These are phyloP conservation scores for Zhuliangozyma parablackwelliae DNA, from an alignment of 1,139 yeast genomes.

Conservation along the genomic window DNA sequence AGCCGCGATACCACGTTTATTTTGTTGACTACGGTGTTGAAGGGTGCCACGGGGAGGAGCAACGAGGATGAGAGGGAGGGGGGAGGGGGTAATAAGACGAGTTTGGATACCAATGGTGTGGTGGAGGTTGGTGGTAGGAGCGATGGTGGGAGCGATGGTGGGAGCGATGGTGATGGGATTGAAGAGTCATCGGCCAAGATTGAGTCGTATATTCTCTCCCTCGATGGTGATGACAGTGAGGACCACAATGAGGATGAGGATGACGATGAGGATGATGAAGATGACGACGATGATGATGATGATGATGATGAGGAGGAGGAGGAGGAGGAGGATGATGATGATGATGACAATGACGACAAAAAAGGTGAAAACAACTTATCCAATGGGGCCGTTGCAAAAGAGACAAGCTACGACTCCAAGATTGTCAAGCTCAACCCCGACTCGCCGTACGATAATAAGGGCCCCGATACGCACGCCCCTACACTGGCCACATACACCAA, in stretches of 20 bases:
- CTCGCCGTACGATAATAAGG: constrained; percentile 28
- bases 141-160: constrained; percentile 1
- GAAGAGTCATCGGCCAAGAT: constrained; percentile 14
- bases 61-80: constrained; percentile 3
- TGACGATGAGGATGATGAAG: constrained; percentile 12
- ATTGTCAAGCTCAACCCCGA: constrained; percentile 26
- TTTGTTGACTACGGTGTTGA: constrained; percentile 57
- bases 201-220: constrained; percentile 29
- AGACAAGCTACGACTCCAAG: too few relatives aligned
- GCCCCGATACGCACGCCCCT: constrained; percentile 36
- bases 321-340: constrained; percentile 4
- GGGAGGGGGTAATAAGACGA: constrained; percentile 1
- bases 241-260: constrained; percentile 14
- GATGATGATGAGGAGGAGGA: constrained; percentile 10
- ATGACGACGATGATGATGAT: constrained; percentile 10
- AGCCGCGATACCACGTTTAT: constrained; percentile 77
- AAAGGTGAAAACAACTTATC: too few relatives aligned
- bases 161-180: constrained; percentile 2
- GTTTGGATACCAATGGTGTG: neutral
- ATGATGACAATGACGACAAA: too few relatives aligned
- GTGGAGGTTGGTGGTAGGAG: too few relatives aligned
- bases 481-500: constrained; percentile 21
- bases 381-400: too few relatives aligned
- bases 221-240: constrained; percentile 26
- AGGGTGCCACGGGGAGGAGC: constrained; percentile 22